Percentiles rank a stretch among this genome's conserved stretches.
phyloP scores from a whole-genome alignment of 2,329 filamentous ascomycete genomes.

The Aphanoascus verrucosus region DNA sequence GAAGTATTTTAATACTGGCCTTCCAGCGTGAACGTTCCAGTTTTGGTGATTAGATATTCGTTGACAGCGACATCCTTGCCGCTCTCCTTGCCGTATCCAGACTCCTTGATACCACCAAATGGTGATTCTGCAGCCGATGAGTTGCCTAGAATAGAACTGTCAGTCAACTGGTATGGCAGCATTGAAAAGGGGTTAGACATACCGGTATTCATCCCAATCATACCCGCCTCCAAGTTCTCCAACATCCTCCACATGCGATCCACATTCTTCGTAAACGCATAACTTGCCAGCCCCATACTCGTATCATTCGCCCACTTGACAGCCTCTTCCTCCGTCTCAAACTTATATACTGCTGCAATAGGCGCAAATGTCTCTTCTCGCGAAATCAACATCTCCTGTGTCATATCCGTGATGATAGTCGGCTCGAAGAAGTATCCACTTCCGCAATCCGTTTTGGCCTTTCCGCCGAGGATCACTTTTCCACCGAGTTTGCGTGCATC shows the following conservation, averaged over 20 bases:
- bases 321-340: constrained; percentile 56
- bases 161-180: neutral
- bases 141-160: constrained; percentile 37
- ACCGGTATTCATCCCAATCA: constrained; percentile 57
- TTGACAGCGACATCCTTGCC: constrained; percentile 56
- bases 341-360: constrained; percentile 52
- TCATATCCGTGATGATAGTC: constrained; percentile 53
- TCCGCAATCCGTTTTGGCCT: constrained; percentile 38
- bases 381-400: constrained; percentile 46
- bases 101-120: constrained; percentile 59
- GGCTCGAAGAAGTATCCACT: constrained; percentile 61
- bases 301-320: constrained; percentile 51
- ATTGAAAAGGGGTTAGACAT: constrained; percentile 14
- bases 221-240: constrained; percentile 58
- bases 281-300: constrained; percentile 55
- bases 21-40: constrained; percentile 52
- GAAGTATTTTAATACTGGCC: constrained; percentile 38
- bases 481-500: constrained; percentile 56
- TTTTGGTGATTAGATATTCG: constrained; percentile 55
- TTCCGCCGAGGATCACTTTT: constrained; percentile 51
- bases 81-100: constrained; percentile 56
- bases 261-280: constrained; percentile 58
- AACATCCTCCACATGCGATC: constrained; percentile 55
- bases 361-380: constrained; percentile 57
- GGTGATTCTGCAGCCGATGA: constrained; percentile 56